Conservation (phyloP, 108 stramenopile genomes). For the Cyclotella kingstonii region DNA sequence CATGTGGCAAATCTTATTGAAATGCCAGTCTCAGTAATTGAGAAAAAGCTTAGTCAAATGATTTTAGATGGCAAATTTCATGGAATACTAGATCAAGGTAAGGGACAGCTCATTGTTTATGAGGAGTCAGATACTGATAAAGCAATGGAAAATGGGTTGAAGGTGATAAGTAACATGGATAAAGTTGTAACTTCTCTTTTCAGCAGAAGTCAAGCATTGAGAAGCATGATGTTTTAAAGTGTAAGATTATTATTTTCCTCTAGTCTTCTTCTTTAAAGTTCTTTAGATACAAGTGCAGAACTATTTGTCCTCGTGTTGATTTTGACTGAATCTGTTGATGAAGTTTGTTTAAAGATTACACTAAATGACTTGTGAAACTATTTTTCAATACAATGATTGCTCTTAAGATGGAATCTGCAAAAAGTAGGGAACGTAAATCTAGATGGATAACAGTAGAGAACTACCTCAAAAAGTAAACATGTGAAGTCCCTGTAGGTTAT, state of each 20-base stretch:
- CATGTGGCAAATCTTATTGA: slow-evolving; percentile 96
- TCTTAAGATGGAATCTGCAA: too few relatives aligned
- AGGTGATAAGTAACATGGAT: slow-evolving; percentile 92
- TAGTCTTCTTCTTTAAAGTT: background rate
- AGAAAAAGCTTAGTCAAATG: slow-evolving; percentile 98
- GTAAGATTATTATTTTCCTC: background rate
- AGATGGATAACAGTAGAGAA: too few relatives aligned
- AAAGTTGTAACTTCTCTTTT: slow-evolving; percentile 85
- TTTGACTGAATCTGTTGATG: too few relatives aligned
- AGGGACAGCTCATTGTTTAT: slow-evolving; percentile 90
- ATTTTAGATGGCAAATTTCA: slow-evolving; percentile 96
- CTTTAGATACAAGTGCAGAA: too few relatives aligned
- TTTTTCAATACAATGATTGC: too few relatives aligned
- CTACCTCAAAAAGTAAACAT: too few relatives aligned
- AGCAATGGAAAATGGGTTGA: slow-evolving; percentile 89
- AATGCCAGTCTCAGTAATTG: slow-evolving; percentile 82
- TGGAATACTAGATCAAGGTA: slow-evolving; percentile 98
- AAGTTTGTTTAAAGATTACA: too few relatives aligned
- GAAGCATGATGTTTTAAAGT: slow-evolving; percentile 79
- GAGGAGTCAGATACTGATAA: slow-evolving; percentile 76
- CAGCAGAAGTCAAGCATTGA: slow-evolving; percentile 68
- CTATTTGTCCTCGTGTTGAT: too few relatives aligned
- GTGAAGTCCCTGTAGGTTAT: too few relatives aligned
- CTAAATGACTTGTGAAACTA: too few relatives aligned
- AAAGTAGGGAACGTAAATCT: too few relatives aligned